Evolutionary conservation across 495 filamentous ascomycete genomes (phyloP), one percentile per base, ranked within the genome.

Genomic region (Penicillium goetzii): DNA sequence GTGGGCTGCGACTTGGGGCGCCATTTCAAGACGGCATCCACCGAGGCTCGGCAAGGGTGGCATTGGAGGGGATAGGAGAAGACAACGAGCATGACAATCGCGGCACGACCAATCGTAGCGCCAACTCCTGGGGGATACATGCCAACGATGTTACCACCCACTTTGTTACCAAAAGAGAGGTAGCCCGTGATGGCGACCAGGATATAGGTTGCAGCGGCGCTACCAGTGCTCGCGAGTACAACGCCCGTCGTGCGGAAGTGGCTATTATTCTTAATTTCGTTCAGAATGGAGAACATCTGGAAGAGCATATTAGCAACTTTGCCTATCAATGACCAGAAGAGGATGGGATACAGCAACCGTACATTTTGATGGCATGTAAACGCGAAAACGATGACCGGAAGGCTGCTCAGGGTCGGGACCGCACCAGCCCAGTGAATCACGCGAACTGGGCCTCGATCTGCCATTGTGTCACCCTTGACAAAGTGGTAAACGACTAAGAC

Each of bases 301-400:
- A 4, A 36, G 14, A 51, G 40, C 17, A 32, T n/a, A 61, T 72
- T 68, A 66, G 56, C 15, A 53, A 43, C 26, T 28, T 34, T n/a
- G 12, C 33, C 19, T 2, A 6, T 8, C 2, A 45, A 1, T 11
- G 19, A 2, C 52, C 15, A 14, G 25, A 19, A 68, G 62, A 71
- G 66, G 23, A 25, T 7, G 23, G 15, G 7, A 41, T 4, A 28
- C 0, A 14, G 52, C 3, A 38, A 41, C 65, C 85, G 63, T 80
- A 97, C 92, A 69, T 99, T 99, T 68, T 99, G 95, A 76, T 99
- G 95, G 72, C 96, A 99, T 5, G 95, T 99, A 76, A 97, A 99
- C 21, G 95, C 95, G 79, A 98, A 99, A 10, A 99, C 92, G 60
- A 97, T 92, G 45, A 99, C 91, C 0, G 95, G 96, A 61, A 99